Evolutionary conservation across 176 grass and related monocot genomes (phyloP).

Genomic region (Musa acuminata): DNA sequence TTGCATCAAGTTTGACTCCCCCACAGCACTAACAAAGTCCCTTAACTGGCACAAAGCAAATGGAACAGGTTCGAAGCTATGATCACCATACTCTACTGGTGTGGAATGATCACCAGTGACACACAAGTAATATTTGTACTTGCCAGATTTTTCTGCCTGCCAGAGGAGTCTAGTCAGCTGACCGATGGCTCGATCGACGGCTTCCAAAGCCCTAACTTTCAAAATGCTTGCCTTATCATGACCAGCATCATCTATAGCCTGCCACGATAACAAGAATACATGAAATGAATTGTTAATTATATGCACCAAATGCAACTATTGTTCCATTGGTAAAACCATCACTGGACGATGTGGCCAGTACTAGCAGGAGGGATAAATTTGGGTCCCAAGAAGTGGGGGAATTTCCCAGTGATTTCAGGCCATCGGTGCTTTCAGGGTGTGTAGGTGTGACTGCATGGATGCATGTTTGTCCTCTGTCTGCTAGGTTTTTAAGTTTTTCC

Average conservation of each 20-base stretch:
- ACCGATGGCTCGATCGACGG: constrained; percentile 67
- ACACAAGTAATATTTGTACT: constrained; percentile 62
- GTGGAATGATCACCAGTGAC: constrained; percentile 94
- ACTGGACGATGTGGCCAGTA: no score
- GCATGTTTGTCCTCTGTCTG: no score
- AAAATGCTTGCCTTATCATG: constrained; percentile 88
- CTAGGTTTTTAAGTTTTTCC: no score
- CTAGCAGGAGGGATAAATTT: no score
- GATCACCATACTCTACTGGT: constrained; percentile 86
- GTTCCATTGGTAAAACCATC: no score
- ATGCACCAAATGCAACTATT: no score
- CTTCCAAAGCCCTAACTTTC: constrained; percentile 74
- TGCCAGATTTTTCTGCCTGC: constrained; percentile 63
- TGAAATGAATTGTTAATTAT: neutral
- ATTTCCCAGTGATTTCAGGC: neutral
- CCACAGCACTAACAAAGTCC: constrained; percentile 53
- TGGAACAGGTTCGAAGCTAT: constrained; percentile 80
- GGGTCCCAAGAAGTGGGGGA: neutral
- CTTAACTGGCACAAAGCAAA: constrained; percentile 56
- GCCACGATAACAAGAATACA: constrained; percentile 8
- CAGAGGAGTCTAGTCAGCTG: constrained; percentile 74
- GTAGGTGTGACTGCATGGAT: no score
- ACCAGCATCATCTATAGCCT: constrained; percentile 93
- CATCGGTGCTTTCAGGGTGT: no score
- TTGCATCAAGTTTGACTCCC: constrained; percentile 47